Evolutionary conservation across 495 filamentous ascomycete genomes (phyloP), one percentile per base, ranked within the genome.

Genomic region (Pyrenula massariospora): DNA sequence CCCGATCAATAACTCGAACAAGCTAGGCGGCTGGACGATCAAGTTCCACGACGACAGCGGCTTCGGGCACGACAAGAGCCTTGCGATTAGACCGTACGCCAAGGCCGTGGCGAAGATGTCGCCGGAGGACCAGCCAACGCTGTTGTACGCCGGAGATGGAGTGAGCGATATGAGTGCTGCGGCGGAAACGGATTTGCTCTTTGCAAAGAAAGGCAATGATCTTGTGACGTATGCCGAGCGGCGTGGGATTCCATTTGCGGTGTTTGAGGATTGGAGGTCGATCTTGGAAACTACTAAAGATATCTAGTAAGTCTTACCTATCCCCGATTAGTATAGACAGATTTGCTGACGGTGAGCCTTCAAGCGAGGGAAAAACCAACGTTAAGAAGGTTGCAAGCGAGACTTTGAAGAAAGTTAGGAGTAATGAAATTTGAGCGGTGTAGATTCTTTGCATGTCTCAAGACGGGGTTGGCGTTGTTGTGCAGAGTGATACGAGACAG

Each of bases 41-140:
- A 78, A 83, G 24, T 97, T 82, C 66, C 91, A 88, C 60, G 91
- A 96, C 68, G 87, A 89, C 31, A 92, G 87, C 62, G 78, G 82
- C 52, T 93, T 91, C 61, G 92, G 92, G 10, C 92, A 98, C 62
- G 92, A 98, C 76, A 96, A 98, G 78, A 88, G 84, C 24, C 69
- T 89, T 36, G 87, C 88, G 60, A 90, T 98, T 62, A 83, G 87
- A 60, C 87, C 85, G 1, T 96, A 96, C 66, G 81, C 85, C n/a
- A 68, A 73, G 36, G 58, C 64, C 47, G 58, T 66, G 52, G 65
- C 68, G 50, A 58, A 65, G 24, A 76, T 93, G 11, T 85, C 89
- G 0, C 77, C 78, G 2, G 70, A 72, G 15, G 72, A 84, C 56
- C 75, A 89, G 54, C 91, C 91, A 0, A 80, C 78, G 10, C 78